Evolutionary conservation across 495 filamentous ascomycete genomes (phyloP), one percentile per base, ranked within the genome.

Genomic region (Annulohypoxylon bovei): DNA sequence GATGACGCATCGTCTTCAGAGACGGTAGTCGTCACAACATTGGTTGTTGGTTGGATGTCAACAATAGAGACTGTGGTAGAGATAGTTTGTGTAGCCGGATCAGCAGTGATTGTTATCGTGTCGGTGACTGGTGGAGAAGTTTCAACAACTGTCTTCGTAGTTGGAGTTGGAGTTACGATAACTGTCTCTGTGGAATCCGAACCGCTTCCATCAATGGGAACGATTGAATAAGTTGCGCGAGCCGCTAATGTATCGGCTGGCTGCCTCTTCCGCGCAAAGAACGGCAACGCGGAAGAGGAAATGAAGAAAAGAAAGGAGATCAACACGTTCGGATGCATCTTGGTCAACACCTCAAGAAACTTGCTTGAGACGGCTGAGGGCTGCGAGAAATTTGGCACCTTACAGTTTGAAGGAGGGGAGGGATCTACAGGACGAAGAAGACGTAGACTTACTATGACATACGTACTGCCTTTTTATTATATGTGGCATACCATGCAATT

Each of bases 161-260:
- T 70, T 14, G 70, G 63, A n/a, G 72, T 59, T 20, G 60, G 55
- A 6, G 73, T 72, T 35, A 73, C 52, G 42, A 75, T 65, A 30
- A 70, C 42, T n/a, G 75, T 77, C 64, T 44, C 40, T 9, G 70
- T 70, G 40, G 54, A 44, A 39, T 60, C 68, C n/a, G 59, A 70
- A 42, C 30, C 64, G 46, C 72, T 70, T 11, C 74, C 78, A 53
- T 77, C 73, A 32, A 80, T 79, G 0, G 78, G 77, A 32, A 80
- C 71, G n/a, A 80, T 67, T 14, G 78, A 80, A 23, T 78, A 80
- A 5, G 73, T 78, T 47, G 77, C 76, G 9, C 77, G 70, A 42
- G 75, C 64, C 12, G 58, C 62, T 2, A 75, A 58, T 4, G 47
- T 47, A 11, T 67, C 40, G 6, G 55, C 20, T 9, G 66, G 18